Evolutionary conservation across 2,329 filamentous ascomycete species (phyloP).

Genomic region (Clarireedia hainanense): DNA sequence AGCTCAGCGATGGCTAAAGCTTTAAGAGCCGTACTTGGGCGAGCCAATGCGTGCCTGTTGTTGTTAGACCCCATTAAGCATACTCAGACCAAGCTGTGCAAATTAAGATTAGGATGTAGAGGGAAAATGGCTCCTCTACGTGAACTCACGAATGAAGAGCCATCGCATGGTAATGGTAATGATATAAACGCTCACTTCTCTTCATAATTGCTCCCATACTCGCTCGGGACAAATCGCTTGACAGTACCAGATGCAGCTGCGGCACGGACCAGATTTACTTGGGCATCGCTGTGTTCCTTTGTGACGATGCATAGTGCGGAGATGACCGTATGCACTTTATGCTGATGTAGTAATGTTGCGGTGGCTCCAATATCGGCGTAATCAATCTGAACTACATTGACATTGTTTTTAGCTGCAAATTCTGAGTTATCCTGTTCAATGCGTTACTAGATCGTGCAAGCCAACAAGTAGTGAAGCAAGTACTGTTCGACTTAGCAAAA

Average conservation of each 20-base stretch:
- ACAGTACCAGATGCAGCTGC: conserved; percentile 27
- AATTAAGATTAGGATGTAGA: no score
- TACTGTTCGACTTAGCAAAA: conserved; percentile 26
- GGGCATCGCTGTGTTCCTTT: conserved; percentile 27
- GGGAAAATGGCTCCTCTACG: no score
- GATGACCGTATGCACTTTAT: conserved; percentile 28
- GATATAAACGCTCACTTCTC: conserved; percentile 1
- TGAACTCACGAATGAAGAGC: no score
- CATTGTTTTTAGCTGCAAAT: background rate
- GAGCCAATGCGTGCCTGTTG: background rate
- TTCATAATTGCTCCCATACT: conserved; percentile 34
- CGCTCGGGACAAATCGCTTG: conserved; percentile 32
- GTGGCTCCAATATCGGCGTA: background rate
- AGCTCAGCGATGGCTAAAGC: conserved; percentile 2
- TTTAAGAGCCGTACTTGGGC: conserved; percentile 3
- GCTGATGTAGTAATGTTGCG: conserved; percentile 8
- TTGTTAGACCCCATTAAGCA: background rate
- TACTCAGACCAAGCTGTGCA: no score
- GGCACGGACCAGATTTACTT: conserved; percentile 30
- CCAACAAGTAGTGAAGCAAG: no score
- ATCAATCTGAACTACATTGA: background rate
- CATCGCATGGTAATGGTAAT: background rate
- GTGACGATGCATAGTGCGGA: conserved; percentile 31
- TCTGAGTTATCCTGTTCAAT: background rate
- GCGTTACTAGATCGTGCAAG: background rate